A percentile compares a stretch with the other conserved stretches of the same genome.
Evolutionary conservation across 257 asterid species (phyloP).

Genomic region (Fraxinus americana): DNA sequence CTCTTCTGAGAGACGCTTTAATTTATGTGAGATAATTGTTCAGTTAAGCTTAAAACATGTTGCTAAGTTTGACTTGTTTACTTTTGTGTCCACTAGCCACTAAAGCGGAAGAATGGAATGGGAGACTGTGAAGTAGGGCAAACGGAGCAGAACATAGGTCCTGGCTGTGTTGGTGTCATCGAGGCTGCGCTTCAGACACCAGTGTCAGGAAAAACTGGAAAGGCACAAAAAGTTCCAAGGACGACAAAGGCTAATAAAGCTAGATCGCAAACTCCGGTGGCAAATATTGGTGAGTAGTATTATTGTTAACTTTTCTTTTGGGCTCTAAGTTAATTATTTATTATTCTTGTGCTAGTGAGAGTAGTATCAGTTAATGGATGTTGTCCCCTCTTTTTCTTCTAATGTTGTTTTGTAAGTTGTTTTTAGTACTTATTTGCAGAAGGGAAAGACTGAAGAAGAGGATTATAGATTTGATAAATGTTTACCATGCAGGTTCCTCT

Average conservation of each 20-base stretch:
- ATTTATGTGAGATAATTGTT: conserved; percentile 12
- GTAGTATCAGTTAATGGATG: conserved; percentile 8
- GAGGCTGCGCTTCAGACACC: conserved; percentile 62
- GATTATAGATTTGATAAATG: conserved; percentile 14
- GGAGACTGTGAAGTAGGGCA: conserved; percentile 51
- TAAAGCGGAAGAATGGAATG: conserved; percentile 63
- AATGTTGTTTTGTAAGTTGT: neutral
- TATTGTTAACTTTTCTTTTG: conserved; percentile 12
- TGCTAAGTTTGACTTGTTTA: conserved; percentile 29
- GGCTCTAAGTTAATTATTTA: neutral
- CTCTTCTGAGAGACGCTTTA: conserved; percentile 7
- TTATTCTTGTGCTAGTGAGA: conserved; percentile 4
- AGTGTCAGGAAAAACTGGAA: conserved; percentile 73
- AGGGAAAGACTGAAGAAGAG: conserved; percentile 12
- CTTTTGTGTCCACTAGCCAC: conserved; percentile 45
- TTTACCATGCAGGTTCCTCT: conserved; percentile 70
- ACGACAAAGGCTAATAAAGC: conserved; percentile 69
- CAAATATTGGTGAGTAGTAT: conserved; percentile 66
- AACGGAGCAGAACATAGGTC: conserved; percentile 47
- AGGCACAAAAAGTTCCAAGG: conserved; percentile 68
- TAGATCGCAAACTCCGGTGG: conserved; percentile 48
- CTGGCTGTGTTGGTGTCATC: conserved; percentile 33
- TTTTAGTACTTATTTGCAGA: conserved; percentile 17
- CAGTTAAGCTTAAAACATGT: neutral
- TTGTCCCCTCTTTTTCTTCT: neutral